phyloP scores from a whole-genome alignment of 2,329 filamentous ascomycete species.

The Xylariaceae sp. region DNA sequence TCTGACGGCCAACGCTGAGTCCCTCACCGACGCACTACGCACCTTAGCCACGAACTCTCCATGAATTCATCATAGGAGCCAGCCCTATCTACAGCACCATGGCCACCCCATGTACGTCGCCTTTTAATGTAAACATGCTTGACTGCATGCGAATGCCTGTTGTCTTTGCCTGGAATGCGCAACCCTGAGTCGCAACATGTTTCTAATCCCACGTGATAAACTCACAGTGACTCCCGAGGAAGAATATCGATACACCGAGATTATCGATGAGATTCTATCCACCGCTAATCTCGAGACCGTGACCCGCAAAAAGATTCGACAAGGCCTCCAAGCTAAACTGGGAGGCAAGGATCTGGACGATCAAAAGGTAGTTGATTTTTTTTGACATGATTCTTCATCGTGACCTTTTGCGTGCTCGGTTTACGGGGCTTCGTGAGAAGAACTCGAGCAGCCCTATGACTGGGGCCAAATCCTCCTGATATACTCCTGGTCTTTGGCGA shows the following conservation, averaged over 20 bases:
- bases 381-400: not conserved
- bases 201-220: constrained; percentile 12
- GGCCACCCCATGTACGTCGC: constrained; percentile 28
- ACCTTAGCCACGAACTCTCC: constrained; percentile 1
- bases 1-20: constrained; percentile 9
- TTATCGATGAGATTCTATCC: constrained; percentile 56
- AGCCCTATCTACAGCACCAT: constrained; percentile 21
- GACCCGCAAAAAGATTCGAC: constrained; percentile 57
- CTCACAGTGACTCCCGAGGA: constrained; percentile 46
- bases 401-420: not conserved
- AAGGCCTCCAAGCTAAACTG: constrained; percentile 49
- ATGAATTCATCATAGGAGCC: constrained; percentile 11
- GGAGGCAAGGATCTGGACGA: constrained; percentile 53
- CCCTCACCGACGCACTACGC: constrained; percentile 2
- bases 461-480: not conserved
- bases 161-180: not conserved
- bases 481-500: constrained; percentile 1
- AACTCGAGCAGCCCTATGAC: not conserved
- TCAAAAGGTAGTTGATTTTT: constrained; percentile 45
- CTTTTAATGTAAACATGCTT: not conserved
- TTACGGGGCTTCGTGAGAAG: not conserved
- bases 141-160: not conserved
- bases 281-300: constrained; percentile 58
- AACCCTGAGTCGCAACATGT: not conserved
- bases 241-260: constrained; percentile 47